phyloP scores from a whole-genome alignment of 2,329 filamentous ascomycete genomes.

The Scedosporium minutisporum region DNA sequence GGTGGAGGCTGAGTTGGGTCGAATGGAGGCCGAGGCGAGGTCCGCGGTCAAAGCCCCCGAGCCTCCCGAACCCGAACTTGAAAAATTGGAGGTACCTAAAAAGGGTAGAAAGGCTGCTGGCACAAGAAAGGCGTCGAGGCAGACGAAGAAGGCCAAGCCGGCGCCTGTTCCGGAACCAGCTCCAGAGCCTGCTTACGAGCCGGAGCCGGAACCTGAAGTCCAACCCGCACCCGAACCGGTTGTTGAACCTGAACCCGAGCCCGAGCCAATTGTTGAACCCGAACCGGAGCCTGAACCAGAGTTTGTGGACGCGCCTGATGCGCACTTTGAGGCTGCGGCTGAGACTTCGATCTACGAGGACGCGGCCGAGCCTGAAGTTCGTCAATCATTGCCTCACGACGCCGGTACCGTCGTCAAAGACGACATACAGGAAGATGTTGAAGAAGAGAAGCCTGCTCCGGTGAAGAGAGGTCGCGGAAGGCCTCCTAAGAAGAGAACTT shows the following conservation, averaged over 20 bases:
- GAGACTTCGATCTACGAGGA: slow-evolving; percentile 8
- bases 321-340: slow-evolving; percentile 8
- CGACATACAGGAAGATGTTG: slow-evolving; percentile 16
- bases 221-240: slow-evolving; percentile 12
- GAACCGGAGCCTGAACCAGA: slow-evolving; percentile 13
- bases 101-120: slow-evolving; percentile 39
- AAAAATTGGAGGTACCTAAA: slow-evolving; percentile 38
- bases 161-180: slow-evolving; percentile 14
- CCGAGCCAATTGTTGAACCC: slow-evolving; percentile 10
- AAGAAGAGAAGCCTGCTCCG: slow-evolving; percentile 12
- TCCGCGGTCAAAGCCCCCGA: slow-evolving; percentile 17
- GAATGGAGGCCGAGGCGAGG: slow-evolving; percentile 40
- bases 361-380: slow-evolving; percentile 18
- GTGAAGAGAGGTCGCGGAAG: slow-evolving; percentile 3
- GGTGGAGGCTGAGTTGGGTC: slow-evolving; percentile 40
- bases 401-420: slow-evolving; percentile 32
- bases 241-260: slow-evolving; percentile 13
- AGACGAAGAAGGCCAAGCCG: slow-evolving; percentile 25
- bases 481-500: slow-evolving; percentile 6
- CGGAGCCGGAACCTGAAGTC: slow-evolving; percentile 13
- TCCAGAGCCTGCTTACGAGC: slow-evolving; percentile 7
- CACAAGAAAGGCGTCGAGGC: slow-evolving; percentile 41
- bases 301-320: slow-evolving; percentile 9
- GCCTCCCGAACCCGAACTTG: slow-evolving; percentile 14
- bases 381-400: slow-evolving; percentile 28